Percentiles rank a stretch among this genome's conserved stretches.
Conservation (phyloP, 139 green algal genomes). For the Coelastrella sp. region DNA sequence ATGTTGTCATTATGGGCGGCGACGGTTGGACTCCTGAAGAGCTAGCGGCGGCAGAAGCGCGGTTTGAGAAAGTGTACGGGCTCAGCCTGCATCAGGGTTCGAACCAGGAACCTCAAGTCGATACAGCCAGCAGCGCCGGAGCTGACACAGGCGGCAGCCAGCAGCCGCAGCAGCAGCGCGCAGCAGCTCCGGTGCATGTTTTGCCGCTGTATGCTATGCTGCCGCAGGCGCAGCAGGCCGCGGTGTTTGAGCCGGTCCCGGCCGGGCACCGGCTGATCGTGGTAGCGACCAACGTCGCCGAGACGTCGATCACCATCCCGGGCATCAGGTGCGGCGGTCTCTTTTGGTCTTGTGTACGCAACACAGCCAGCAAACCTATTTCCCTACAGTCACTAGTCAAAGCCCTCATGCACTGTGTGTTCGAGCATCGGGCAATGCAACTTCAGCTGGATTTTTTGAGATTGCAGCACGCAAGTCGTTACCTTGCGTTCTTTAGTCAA, state of each 20-base stretch:
- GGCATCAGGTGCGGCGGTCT: slow-evolving; percentile 63
- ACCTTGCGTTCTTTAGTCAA: no score
- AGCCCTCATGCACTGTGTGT: no score
- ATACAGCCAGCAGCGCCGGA: not conserved
- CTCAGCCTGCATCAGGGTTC: not conserved
- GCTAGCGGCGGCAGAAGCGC: slow-evolving; percentile 76
- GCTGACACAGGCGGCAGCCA: not conserved
- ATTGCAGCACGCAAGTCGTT: no score
- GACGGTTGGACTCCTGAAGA: slow-evolving; percentile 80
- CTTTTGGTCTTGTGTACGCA: not conserved
- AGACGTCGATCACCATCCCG: slow-evolving; percentile 98
- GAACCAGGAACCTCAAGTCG: not conserved
- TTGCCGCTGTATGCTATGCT: slow-evolving; percentile 98
- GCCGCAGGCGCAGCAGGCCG: slow-evolving; percentile 73
- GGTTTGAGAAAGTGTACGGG: slow-evolving; percentile 69
- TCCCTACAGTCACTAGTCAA: no score
- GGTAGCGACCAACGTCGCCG: slow-evolving; percentile 98
- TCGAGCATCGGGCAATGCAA: no score
- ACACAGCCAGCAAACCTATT: no score
- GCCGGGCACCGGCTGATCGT: slow-evolving; percentile 89
- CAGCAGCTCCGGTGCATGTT: slow-evolving; percentile 75
- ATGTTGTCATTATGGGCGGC: slow-evolving; percentile 76
- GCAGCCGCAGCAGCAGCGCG: slow-evolving; percentile 11
- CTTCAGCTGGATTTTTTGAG: no score
- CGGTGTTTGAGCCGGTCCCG: slow-evolving; percentile 85